Base-by-base conservation (phyloP, 2,329 filamentous ascomycete genomes). In the Botrytis aclada region DNA sequence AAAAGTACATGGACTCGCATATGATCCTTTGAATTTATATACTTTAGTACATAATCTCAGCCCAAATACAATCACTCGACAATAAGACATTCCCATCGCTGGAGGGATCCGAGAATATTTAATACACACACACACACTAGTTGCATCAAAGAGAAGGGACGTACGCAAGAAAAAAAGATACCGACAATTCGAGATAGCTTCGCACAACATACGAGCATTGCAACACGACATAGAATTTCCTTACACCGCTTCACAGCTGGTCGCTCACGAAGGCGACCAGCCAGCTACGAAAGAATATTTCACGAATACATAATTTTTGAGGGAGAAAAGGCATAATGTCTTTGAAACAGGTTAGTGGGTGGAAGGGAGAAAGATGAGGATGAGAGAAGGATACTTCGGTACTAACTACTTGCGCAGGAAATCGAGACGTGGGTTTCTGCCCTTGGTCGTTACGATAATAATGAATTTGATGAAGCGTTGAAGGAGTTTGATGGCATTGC, bases 381-480 rank as follows among this genome's bases (percentile, higher is more conserved):
- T 51, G 8, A 32, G 39, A 60, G 60, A 64, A 71, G 34, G 32
- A 43, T 9, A 51, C 51, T 37, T 70, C 12, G 10, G 67, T 65
- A 66, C 69, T 73, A 39, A 73, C 67, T 34, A 41, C 16, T 51
- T 65, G 39, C 64, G 34, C 75, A 83, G 95, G 96, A 99, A 92
- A 99, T 99, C 83, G 95, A 98, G 85, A 97, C 94, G 67, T 99
- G 96, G 96, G 96, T 98, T 77, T 87, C 91, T 82, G 96, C 96
- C 83, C 89, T 99, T 72, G 90, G 86, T 79, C 91, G 92, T 81
- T 99, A 99, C 85, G 96, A 99, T 84, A 96, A 95, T 84, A 97
- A 97, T 84, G 94, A 99, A 81, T 98, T 97, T 83, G 95, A 98
- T 80, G 92, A 95, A 77, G 90, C 96, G 41, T 84, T 98, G 75